Percentiles rank a stretch among this genome's conserved stretches.
These are phyloP conservation scores for Chaetomiaceae sp. DNA, from an alignment of 2,329 filamentous ascomycete species.

Conservation along the genomic window DNA sequence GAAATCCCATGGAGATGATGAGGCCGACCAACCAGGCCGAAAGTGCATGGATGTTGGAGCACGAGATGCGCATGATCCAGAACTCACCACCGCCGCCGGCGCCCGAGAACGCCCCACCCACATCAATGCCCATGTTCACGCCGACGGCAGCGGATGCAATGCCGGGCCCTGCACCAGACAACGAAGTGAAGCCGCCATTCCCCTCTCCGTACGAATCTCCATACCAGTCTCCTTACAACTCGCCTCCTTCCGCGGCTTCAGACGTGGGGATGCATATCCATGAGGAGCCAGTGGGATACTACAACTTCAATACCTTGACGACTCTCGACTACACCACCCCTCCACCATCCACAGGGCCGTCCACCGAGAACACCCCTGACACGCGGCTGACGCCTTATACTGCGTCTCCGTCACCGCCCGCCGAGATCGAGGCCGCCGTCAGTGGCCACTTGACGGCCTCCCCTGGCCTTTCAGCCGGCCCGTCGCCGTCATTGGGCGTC, in stretches of 20 bases:
- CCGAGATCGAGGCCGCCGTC: slow-evolving; percentile 15
- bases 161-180: not conserved
- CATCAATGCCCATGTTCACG: too few species aligned
- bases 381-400: slow-evolving; percentile 37
- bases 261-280: slow-evolving; percentile 15
- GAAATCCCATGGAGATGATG: slow-evolving; percentile 54
- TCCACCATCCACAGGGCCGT: slow-evolving; percentile 38
- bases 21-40: slow-evolving; percentile 37
- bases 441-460: slow-evolving; percentile 6
- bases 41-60: slow-evolving; percentile 32
- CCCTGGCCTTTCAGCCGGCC: not conserved
- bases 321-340: slow-evolving; percentile 42
- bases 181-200: slow-evolving; percentile 1
- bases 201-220: slow-evolving; percentile 6
- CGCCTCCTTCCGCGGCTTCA: slow-evolving; percentile 5
- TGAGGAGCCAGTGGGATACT: slow-evolving; percentile 9
- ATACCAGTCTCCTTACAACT: slow-evolving; percentile 16
- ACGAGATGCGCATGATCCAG: slow-evolving; percentile 34
- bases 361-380: slow-evolving; percentile 44
- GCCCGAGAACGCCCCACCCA: slow-evolving; percentile 1
- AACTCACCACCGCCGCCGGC: slow-evolving; percentile 31
- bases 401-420: slow-evolving; percentile 25
- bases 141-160: not conserved
- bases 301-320: slow-evolving; percentile 20
- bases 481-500: slow-evolving; percentile 3